phyloP scores from a whole-genome alignment of 139 green algal genomes.

The Chlorella sp. region DNA sequence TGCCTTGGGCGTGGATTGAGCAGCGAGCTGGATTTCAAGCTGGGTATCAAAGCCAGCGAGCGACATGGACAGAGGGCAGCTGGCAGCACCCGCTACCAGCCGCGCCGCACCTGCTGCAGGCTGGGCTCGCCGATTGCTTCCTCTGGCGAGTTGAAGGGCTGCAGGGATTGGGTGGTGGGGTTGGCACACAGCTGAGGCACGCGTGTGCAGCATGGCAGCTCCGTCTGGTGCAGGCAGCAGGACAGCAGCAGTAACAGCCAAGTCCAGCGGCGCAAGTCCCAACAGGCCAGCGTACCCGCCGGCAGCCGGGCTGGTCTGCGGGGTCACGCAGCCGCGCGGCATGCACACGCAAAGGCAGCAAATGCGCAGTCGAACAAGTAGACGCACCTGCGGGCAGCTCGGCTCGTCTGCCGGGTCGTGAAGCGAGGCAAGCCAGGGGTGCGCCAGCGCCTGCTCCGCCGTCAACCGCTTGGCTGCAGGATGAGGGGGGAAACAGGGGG shows the following conservation, averaged over 20 bases:
- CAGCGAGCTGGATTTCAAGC: no score
- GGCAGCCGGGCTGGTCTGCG: background rate
- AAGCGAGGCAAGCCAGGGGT: conserved; percentile 85
- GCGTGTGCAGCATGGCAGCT: no score
- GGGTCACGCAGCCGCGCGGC: no score
- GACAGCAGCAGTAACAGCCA: background rate
- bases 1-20: no score
- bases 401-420: conserved; percentile 78
- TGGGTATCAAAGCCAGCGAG: no score
- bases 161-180: background rate
- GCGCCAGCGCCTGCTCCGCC: conserved; percentile 80
- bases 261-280: no score
- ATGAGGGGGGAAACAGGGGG: conserved; percentile 26
- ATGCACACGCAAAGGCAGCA: no score
- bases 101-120: conserved; percentile 23
- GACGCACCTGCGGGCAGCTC: conserved; percentile 54
- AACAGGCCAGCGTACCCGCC: no score
- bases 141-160: conserved; percentile 27
- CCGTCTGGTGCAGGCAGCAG: no score
- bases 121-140: conserved; percentile 11
- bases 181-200: no score
- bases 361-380: no score
- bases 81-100: background rate
- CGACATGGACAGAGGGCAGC: no score
- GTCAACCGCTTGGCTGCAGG: conserved; percentile 63